Base-by-base conservation (phyloP, 768 basidiomycete species). In the Amanita subjunquillea region DNA sequence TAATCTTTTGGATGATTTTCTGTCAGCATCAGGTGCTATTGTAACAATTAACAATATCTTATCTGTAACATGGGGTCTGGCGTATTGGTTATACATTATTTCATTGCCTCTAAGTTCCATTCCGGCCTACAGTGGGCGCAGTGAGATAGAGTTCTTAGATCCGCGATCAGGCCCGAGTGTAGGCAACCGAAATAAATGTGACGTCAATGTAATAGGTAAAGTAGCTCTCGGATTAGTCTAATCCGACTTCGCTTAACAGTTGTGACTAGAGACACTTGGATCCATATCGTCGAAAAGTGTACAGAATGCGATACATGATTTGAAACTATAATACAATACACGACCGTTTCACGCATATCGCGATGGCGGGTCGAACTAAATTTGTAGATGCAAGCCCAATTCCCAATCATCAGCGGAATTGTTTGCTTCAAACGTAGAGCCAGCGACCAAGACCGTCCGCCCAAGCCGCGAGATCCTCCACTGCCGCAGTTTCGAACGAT, bases 361-460 rank as follows among this genome's bases (percentile, higher is more conserved):
- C 17, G 29, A 20, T 12, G 20, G 47, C 23, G 25, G 2, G 34
- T 20, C 15, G 29, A 22, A 48, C 36, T 29, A 55, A 51, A 52
- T 47, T 42, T 45, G 53, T 50, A 42, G 30, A 55, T 39, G 53
- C 47, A 39, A 39, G 37, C 23, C 38, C 50, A 39, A 25, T 44
- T 27, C 12, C 27, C 23, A 48, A 42, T 27, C 32, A 54, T 40
- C 22, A 39, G 25, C 4, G 27, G 2, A 25, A 17, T 9, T n/a
- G 29, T 41, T 22, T 41, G 34, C 17, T 50, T 72, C 64, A 82
- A 29, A 81, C 79, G 64, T 79, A 85, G 65, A 82, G 60, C 82
- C 82, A 85, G 54, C 72, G 69, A 27, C 81, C 82, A 30, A 78
- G 68, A 51, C 63, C 65, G 37, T 71, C 65, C 4, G 76, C 78